Conservation (phyloP, 1,284 basidiomycete species). For the Naganishia cerealis region DNA sequence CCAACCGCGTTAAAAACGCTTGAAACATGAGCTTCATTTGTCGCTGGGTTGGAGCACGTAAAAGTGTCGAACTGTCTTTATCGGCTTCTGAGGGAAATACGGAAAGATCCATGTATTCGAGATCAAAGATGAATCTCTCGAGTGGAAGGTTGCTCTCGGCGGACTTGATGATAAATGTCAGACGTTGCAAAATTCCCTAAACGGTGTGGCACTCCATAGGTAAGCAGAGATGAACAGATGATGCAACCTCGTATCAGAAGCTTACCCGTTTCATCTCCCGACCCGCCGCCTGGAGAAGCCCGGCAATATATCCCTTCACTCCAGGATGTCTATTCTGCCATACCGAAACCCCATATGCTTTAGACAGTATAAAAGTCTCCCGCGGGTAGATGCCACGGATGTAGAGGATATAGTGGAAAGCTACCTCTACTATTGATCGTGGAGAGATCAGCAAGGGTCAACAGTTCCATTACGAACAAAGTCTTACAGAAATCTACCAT, state of each 20-base stretch:
- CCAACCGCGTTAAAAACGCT: conserved; percentile 79
- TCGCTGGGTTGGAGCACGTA: conserved; percentile 38
- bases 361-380: conserved; percentile 78
- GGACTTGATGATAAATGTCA: conserved; percentile 68
- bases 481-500: conserved; percentile 19
- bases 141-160: conserved; percentile 61
- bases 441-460: background rate
- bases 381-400: conserved; percentile 84
- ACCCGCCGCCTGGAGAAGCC: conserved; percentile 70
- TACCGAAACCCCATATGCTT: conserved; percentile 84
- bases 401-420: conserved; percentile 86
- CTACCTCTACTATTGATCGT: conserved; percentile 74
- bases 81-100: conserved; percentile 67
- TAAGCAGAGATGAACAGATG: background rate
- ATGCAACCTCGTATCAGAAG: background rate
- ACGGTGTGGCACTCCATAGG: background rate
- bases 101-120: conserved; percentile 67
- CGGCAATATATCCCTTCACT: conserved; percentile 81
- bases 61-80: conserved; percentile 35
- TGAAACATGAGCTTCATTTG: conserved; percentile 75
- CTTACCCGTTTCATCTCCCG: conserved; percentile 63
- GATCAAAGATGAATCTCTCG: conserved; percentile 65
- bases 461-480: background rate
- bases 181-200: conserved; percentile 57
- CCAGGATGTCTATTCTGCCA: conserved; percentile 87